Evolutionary conservation across 257 asterid species (phyloP), one percentile per base, ranked within the genome.

Genomic region (Knoxia roxburghii): DNA sequence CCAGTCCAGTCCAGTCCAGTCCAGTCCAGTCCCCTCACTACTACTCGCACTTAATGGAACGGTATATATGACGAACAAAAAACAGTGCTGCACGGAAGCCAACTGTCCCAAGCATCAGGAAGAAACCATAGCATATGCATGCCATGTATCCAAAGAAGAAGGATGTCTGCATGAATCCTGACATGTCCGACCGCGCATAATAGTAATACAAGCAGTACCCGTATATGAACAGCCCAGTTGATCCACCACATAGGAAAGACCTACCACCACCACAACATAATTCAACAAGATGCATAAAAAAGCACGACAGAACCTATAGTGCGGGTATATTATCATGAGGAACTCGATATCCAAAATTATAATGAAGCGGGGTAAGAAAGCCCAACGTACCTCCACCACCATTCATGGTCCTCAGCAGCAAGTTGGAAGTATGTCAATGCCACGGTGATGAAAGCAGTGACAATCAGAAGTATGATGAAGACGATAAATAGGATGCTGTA

Each of bases 151-250:
- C 84, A n/a, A 82, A 82, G 88, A 91, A 91, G 75, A 88, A 91
- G 0, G 98, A 88, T 27, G 94, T 85, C 73, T 91, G 98, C 98
- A 91, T 91, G 86, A 91, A 91, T 58, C 97, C 97, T 0, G 96
- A 84, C 98, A 91, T 91, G 61, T 91, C 95, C 0, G 96, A 91
- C 23, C 94, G 84, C 3, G 95, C 96, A 61, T 85, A 79, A 68
- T 85, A 91, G 85, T 91, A 91, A 68, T 91, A 91, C 65, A 88
- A 76, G 78, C 98, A 91, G 79, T 91, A 89, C 50, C 87, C 87
- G 21, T 89, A 91, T 62, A 91, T 85, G 80, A 91, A 91, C 77
- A 88, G 57, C 37, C 98, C 98, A 4, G 96, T 91, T 0, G 98
- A 91, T 65, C 97, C 97, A 69, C 97, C 97, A 65, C 96, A 91